phyloP scores from a whole-genome alignment of 306 rosid genomes.

The Trifolium subterraneum region DNA sequence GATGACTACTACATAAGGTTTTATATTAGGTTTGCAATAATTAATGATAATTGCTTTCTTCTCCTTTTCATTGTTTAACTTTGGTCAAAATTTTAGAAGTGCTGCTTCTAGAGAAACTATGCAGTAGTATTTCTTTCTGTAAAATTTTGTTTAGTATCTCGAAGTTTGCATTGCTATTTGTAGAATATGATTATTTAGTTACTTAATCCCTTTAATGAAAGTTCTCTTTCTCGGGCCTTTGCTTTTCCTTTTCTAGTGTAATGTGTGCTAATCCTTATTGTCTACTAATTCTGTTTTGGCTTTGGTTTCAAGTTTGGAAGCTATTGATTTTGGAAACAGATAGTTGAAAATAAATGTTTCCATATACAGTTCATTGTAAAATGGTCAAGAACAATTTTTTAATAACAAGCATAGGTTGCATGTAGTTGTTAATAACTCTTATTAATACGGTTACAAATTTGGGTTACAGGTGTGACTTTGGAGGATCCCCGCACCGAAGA shows the following conservation, averaged over 20 bases:
- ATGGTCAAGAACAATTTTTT: background rate
- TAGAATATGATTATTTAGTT: slow-evolving; percentile 9
- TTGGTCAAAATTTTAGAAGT: background rate
- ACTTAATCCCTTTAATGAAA: slow-evolving; percentile 10
- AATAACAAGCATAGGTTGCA: slow-evolving; percentile 4
- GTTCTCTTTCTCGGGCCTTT: slow-evolving; percentile 27
- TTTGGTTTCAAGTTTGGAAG: slow-evolving; percentile 32
- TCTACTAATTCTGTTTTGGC: slow-evolving; percentile 23
- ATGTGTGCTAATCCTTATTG: slow-evolving; percentile 8
- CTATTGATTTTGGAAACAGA: slow-evolving; percentile 36
- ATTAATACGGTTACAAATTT: slow-evolving; percentile 36
- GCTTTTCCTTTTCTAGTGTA: slow-evolving; percentile 20
- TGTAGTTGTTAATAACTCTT: slow-evolving; percentile 33
- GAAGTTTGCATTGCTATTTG: slow-evolving; percentile 27
- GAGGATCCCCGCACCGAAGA: slow-evolving; percentile 98
- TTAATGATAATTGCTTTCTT: slow-evolving; percentile 29
- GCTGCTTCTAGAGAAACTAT: slow-evolving; percentile 16
- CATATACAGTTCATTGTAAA: slow-evolving; percentile 13
- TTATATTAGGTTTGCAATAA: slow-evolving; percentile 31
- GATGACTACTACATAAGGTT: slow-evolving; percentile 20
- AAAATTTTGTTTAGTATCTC: background rate
- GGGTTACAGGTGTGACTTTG: slow-evolving; percentile 76
- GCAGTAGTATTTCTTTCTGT: slow-evolving; percentile 28
- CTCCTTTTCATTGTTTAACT: slow-evolving; percentile 5
- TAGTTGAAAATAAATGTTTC: slow-evolving; percentile 20